Base-by-base conservation (phyloP, 2,329 filamentous ascomycete species). In the Aspergillus intermedius region DNA sequence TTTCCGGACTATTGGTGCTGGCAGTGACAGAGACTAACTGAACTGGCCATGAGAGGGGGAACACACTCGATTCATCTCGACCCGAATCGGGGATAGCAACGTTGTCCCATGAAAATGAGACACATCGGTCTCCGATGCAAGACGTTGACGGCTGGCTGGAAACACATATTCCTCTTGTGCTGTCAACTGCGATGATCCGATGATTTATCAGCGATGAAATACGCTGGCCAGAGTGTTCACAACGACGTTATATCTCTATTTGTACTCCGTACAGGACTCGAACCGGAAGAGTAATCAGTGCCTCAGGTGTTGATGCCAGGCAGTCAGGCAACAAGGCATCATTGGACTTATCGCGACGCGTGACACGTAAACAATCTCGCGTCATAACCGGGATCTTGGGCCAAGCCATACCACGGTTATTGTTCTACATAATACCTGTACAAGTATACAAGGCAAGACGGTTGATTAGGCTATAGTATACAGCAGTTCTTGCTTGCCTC, bases 401-500 rank as follows among this genome's bases (percentile, higher is more conserved):
- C 57, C 57, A 46, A 21, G 32, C 12, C 3, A 25, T 8, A 25
- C 5, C 22, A 22, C 10, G 19, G 22, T 28, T 30, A 10, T 12
- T 30, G 12, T 30, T 30, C 25, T 30, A 30, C 25, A 4, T 2
- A 28, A 1, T n/a, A 47, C 37, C 37, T 17, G 39, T 13, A 44
- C 15, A 35, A 19, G 32, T 9, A 22, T 17, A 25, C 13, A 55
- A 47, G 50, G 25, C 25, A 48, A 52, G 50, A 53, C 44, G 52
- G 49, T 59, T 53, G 54, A 58, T 59, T 58, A 57, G 52, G 54
- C 58, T 63, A 40, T 40, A 60, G 53, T 59, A 50, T 62, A 62
- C 59, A 60, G 55, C 58, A 55, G 48, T 43, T 30, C 48, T 51
- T 50, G 54, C 54, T 60, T 51, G 51, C 53, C 48, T 52, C 49